A percentile compares a stretch with the other conserved stretches of the same genome.
Conservation (phyloP, 73 alveolate genomes). For the Stentor roeselii region DNA sequence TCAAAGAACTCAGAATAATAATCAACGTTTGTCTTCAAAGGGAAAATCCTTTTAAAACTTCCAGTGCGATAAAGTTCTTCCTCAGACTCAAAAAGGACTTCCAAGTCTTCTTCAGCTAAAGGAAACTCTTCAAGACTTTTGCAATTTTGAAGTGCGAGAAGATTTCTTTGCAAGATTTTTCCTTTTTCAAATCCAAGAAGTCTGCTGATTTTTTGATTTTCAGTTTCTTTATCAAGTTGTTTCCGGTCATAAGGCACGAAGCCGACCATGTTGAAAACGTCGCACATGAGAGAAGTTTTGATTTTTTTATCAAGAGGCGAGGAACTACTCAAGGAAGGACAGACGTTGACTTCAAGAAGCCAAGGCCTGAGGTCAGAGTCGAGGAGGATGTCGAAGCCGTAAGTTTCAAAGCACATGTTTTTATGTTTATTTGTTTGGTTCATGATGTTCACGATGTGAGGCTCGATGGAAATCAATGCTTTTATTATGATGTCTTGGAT, state of each 20-base stretch:
- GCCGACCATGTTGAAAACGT: constrained; percentile 76
- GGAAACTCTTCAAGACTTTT: constrained; percentile 5
- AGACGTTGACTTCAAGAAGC: constrained; percentile 91
- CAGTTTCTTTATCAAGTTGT: constrained; percentile 30
- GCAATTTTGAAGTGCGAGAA: neutral
- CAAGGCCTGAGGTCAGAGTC: constrained; percentile 87
- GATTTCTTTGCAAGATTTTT: neutral
- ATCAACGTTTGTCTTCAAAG: constrained; percentile 55
- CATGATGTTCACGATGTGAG: constrained; percentile 51
- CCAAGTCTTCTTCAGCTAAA: constrained; percentile 36
- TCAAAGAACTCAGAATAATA: constrained; percentile 62
- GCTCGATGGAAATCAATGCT: constrained; percentile 71
- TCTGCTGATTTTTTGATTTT: neutral
- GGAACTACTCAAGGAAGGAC: constrained; percentile 82
- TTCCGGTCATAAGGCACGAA: constrained; percentile 79
- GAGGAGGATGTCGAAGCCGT: constrained; percentile 90
- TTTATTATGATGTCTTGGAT: constrained; percentile 74
- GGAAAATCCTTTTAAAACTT: constrained; percentile 60
- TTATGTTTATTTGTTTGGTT: constrained; percentile 47
- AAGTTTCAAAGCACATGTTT: constrained; percentile 80
- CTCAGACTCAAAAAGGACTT: constrained; percentile 39
- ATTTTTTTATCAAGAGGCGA: constrained; percentile 85
- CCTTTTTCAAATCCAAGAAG: constrained; percentile 27
- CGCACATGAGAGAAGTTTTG: constrained; percentile 79
- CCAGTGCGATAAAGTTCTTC: constrained; percentile 50